phyloP scores from a whole-genome alignment of 2,329 filamentous ascomycete species.

The Stagonosporopsis vannaccii region DNA sequence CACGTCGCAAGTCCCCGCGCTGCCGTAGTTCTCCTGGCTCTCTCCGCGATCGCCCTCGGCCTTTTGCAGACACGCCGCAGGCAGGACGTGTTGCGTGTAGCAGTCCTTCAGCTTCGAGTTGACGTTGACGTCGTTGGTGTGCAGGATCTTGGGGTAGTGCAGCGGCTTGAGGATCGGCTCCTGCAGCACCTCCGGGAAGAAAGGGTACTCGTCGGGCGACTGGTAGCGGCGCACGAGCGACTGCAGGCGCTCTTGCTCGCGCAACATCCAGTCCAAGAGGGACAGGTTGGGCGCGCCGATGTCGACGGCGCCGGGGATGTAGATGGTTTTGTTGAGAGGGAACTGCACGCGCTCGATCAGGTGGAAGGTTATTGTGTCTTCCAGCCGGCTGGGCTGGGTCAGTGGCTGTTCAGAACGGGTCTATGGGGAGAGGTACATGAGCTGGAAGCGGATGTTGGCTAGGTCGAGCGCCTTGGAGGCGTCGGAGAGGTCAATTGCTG shows the following conservation, averaged over 20 bases:
- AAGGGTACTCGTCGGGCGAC: slow-evolving; percentile 95
- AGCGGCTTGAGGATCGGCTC: slow-evolving; percentile 86
- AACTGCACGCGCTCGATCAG: slow-evolving; percentile 98
- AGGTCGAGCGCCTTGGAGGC: slow-evolving; percentile 86
- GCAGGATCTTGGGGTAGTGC: slow-evolving; percentile 85
- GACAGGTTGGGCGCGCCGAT: slow-evolving; percentile 77
- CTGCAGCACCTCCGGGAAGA: slow-evolving; percentile 85
- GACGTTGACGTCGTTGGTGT: slow-evolving; percentile 88
- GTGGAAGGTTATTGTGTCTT: slow-evolving; percentile 97
- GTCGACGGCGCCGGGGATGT: slow-evolving; percentile 77
- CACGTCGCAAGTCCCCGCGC: slow-evolving; percentile 89
- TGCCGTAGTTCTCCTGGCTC: slow-evolving; percentile 93
- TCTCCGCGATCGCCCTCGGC: slow-evolving; percentile 82
- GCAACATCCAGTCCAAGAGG: slow-evolving; percentile 93
- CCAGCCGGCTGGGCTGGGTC: slow-evolving; percentile 73
- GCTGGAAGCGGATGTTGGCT: slow-evolving; percentile 87
- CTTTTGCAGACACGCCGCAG: slow-evolving; percentile 79
- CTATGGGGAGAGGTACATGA: slow-evolving; percentile 69
- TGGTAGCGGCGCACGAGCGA: slow-evolving; percentile 94
- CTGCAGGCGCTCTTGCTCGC: slow-evolving; percentile 88
- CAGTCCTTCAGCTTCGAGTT: slow-evolving; percentile 86
- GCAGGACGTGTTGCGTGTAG: slow-evolving; percentile 85
- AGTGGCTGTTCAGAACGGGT: slow-evolving; percentile 13
- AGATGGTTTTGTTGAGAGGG: slow-evolving; percentile 88
- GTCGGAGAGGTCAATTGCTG: slow-evolving; percentile 86